Percentiles rank a stretch among this genome's conserved stretches.
phyloP scores from a whole-genome alignment of 768 basidiomycete species.

The Tylopilus sp. region DNA sequence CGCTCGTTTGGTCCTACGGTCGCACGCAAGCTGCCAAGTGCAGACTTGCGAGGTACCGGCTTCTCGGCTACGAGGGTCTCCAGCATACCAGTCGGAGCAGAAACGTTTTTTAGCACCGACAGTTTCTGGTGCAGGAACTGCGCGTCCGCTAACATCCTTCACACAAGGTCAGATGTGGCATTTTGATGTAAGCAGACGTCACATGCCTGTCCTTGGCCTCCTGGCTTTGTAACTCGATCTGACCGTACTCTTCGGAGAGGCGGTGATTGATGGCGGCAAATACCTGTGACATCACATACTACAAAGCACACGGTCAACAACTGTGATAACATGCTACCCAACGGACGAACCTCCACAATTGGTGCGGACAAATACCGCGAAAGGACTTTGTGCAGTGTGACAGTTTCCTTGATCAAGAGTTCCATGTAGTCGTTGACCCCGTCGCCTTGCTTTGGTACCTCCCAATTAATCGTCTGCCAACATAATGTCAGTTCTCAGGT shows the following conservation, averaged over 20 bases:
- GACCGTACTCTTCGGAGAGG: constrained; percentile 80
- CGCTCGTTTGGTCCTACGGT: constrained; percentile 33
- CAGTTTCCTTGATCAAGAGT: constrained; percentile 89
- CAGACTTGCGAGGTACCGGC: constrained; percentile 41
- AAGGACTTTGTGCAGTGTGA: constrained; percentile 92
- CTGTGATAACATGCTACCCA: constrained; percentile 4
- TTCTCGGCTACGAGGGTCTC: constrained; percentile 87
- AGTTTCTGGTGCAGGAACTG: constrained; percentile 74
- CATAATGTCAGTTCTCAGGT: constrained; percentile 2
- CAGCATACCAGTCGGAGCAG: constrained; percentile 71
- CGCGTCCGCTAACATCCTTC: constrained; percentile 78
- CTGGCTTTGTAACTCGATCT: constrained; percentile 76
- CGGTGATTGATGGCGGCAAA: constrained; percentile 91
- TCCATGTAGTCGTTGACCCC: constrained; percentile 89
- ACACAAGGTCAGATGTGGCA: constrained; percentile 15
- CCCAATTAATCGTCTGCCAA: constrained; percentile 76
- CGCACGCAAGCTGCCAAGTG: constrained; percentile 23
- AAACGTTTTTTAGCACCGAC: constrained; percentile 68
- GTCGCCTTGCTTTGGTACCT: constrained; percentile 52
- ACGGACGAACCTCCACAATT: constrained; percentile 69
- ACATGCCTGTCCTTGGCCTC: constrained; percentile 81
- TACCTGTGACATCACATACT: constrained; percentile 95
- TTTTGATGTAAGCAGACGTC: constrained; percentile 7
- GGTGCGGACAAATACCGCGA: constrained; percentile 80
- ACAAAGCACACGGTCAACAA: constrained; percentile 15